Evolutionary conservation across 1,139 yeast genomes (phyloP).

Genomic region (Suhomyces maxii): DNA sequence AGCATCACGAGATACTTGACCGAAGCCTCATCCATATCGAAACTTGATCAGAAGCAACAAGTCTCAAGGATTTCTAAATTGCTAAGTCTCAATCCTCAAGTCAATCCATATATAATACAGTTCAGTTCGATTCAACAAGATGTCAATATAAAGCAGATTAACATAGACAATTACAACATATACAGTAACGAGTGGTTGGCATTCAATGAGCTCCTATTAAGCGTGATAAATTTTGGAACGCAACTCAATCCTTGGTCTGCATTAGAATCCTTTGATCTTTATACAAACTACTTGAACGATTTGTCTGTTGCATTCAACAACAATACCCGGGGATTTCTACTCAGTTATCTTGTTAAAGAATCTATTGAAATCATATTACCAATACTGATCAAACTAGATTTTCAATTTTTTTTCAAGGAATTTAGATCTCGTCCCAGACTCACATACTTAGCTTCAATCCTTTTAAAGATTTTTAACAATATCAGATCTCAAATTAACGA

Average conservation of each 20-base stretch:
- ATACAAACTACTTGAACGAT: conserved; percentile 52
- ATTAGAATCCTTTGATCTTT: conserved; percentile 58
- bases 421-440: conserved; percentile 47
- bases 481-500: conserved; percentile 59
- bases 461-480: conserved; percentile 63
- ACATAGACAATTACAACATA: conserved; percentile 25
- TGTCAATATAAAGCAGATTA: conserved; percentile 2
- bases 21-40: conserved; percentile 10
- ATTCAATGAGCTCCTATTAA: conserved; percentile 49
- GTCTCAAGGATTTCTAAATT: conserved; percentile 9
- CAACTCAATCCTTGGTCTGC: conserved; percentile 63
- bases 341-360: conserved; percentile 46
- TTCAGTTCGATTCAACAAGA: conserved; percentile 8
- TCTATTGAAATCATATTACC: conserved; percentile 48
- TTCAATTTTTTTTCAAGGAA: conserved; percentile 42
- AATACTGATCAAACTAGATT: conserved; percentile 51
- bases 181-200: conserved; percentile 47
- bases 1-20: conserved; percentile 9
- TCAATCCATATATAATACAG: conserved; percentile 13
- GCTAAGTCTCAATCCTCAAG: conserved; percentile 13
- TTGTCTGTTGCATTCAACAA: conserved; percentile 62
- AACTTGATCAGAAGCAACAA: conserved; percentile 11
- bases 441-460: conserved; percentile 54
- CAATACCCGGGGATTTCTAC: conserved; percentile 46
- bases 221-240: conserved; percentile 52